Percentiles rank a stretch among this genome's conserved stretches.
phyloP scores from a whole-genome alignment of 2,329 filamentous ascomycete species.

The Exophiala calicioides region DNA sequence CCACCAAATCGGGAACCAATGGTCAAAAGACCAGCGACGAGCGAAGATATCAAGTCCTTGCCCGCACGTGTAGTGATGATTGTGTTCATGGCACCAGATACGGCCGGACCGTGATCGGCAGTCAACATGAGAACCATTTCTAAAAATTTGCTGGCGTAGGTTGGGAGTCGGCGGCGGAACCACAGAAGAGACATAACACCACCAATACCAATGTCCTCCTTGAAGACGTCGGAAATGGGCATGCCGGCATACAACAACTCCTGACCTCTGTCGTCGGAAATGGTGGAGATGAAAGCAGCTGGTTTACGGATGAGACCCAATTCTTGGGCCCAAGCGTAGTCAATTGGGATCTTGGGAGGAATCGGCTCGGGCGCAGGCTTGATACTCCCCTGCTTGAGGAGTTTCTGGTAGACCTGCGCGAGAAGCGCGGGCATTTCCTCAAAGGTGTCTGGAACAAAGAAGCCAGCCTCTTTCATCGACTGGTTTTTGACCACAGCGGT shows the following conservation, averaged over 20 bases:
- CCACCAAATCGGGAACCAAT: slow-evolving; percentile 98
- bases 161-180: slow-evolving; percentile 96
- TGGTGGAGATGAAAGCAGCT: slow-evolving; percentile 99
- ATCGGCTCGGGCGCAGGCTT: slow-evolving; percentile 83
- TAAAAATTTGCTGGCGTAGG: slow-evolving; percentile 97
- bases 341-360: slow-evolving; percentile 98
- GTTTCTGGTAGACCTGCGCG: slow-evolving; percentile 79
- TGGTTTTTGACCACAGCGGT: slow-evolving; percentile 96
- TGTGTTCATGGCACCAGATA: slow-evolving; percentile 99
- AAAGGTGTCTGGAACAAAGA: slow-evolving; percentile 93
- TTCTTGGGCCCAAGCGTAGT: slow-evolving; percentile 99
- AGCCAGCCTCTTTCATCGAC: slow-evolving; percentile 90
- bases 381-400: slow-evolving; percentile 82
- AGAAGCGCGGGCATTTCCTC: slow-evolving; percentile 85
- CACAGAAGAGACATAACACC: slow-evolving; percentile 99
- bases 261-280: slow-evolving; percentile 98
- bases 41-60: slow-evolving; percentile 94
- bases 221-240: slow-evolving; percentile 99
- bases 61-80: slow-evolving; percentile 99
- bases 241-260: slow-evolving; percentile 98
- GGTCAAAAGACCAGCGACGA: slow-evolving; percentile 95
- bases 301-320: slow-evolving; percentile 99
- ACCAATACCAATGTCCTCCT: slow-evolving; percentile 96
- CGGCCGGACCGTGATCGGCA: slow-evolving; percentile 96
- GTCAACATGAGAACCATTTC: slow-evolving; percentile 99